Percentiles rank a stretch among this genome's conserved stretches.
These are phyloP conservation scores for Rhodotorula kratochvilovae DNA, from an alignment of 768 basidiomycete genomes.

Conservation along the genomic window DNA sequence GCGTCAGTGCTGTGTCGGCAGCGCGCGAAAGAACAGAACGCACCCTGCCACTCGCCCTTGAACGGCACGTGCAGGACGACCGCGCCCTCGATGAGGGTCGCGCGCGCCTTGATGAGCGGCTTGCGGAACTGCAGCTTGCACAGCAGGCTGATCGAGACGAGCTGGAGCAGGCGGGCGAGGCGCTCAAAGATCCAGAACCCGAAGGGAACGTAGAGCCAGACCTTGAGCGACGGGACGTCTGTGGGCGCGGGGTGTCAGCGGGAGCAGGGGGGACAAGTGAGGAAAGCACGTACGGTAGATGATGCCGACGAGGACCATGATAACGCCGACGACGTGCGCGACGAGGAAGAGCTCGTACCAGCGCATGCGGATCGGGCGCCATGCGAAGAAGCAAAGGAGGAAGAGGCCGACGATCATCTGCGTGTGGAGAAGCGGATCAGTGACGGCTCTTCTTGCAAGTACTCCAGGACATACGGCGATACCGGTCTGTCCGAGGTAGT, in stretches of 20 bases:
- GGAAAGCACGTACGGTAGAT: slow-evolving; percentile 17
- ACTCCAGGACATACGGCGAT: slow-evolving; percentile 4
- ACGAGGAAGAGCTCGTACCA: slow-evolving; percentile 35
- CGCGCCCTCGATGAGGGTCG: slow-evolving; percentile 29
- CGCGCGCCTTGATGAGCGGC: slow-evolving; percentile 28
- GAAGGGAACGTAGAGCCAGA: slow-evolving; percentile 33
- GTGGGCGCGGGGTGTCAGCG: not conserved
- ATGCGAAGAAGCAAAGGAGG: slow-evolving; percentile 29
- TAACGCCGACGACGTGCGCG: slow-evolving; percentile 19
- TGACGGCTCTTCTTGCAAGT: not conserved
- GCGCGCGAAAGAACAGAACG: not conserved
- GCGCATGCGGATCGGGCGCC: slow-evolving; percentile 14
- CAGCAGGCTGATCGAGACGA: slow-evolving; percentile 20
- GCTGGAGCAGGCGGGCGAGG: slow-evolving; percentile 11
- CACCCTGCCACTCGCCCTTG: slow-evolving; percentile 30
- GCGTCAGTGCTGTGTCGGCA: not conserved
- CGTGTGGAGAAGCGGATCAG: not conserved
- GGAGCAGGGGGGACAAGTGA: too few relatives aligned
- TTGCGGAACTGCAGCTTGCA: slow-evolving; percentile 14
- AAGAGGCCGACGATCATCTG: slow-evolving; percentile 32
- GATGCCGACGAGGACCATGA: slow-evolving; percentile 28
- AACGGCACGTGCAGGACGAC: slow-evolving; percentile 31
- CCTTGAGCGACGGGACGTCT: slow-evolving; percentile 31
- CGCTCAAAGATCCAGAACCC: slow-evolving; percentile 37
- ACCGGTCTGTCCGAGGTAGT: slow-evolving; percentile 31